These are phyloP conservation scores for Neobulgaria alba DNA, from an alignment of 2,329 filamentous ascomycete genomes.

Conservation along the genomic window DNA sequence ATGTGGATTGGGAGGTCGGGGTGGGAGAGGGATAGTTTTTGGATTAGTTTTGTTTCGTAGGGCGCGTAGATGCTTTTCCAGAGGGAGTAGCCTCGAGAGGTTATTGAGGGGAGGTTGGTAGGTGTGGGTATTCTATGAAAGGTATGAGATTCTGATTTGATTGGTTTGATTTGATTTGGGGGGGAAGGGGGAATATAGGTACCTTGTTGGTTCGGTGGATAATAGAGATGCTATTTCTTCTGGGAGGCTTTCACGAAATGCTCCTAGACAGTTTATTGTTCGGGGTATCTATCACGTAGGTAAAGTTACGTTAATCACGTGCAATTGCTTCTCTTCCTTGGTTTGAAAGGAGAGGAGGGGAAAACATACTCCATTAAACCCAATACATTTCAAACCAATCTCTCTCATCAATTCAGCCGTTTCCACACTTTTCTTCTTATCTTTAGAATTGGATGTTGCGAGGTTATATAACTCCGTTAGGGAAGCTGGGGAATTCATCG, in stretches of 20 bases:
- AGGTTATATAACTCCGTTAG: conserved; percentile 45
- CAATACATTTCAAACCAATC: conserved; percentile 68
- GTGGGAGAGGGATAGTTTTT: conserved; percentile 65
- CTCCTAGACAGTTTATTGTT: conserved; percentile 72
- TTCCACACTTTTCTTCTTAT: conserved; percentile 18
- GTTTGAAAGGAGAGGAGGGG: conserved; percentile 46
- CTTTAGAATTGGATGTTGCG: conserved; percentile 18
- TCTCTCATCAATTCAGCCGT: conserved; percentile 65
- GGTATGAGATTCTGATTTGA: not conserved
- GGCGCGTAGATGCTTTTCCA: conserved; percentile 74
- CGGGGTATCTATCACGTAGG: conserved; percentile 56
- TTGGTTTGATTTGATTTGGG: not conserved
- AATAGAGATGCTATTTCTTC: conserved; percentile 43
- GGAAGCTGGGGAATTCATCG: conserved; percentile 75
- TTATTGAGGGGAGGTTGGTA: conserved; percentile 45
- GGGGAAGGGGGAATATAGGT: not conserved
- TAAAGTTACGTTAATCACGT: conserved; percentile 29
- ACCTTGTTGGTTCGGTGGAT: conserved; percentile 44
- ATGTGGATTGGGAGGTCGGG: conserved; percentile 79
- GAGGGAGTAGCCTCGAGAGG: conserved; percentile 51
- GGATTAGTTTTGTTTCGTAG: conserved; percentile 61
- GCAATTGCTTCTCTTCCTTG: conserved; percentile 44
- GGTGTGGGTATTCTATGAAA: conserved; percentile 15
- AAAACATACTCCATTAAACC: conserved; percentile 54
- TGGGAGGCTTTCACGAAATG: conserved; percentile 58